phyloP scores from a whole-genome alignment of 2,329 filamentous ascomycete species.

The Thielaviopsis musarum region DNA sequence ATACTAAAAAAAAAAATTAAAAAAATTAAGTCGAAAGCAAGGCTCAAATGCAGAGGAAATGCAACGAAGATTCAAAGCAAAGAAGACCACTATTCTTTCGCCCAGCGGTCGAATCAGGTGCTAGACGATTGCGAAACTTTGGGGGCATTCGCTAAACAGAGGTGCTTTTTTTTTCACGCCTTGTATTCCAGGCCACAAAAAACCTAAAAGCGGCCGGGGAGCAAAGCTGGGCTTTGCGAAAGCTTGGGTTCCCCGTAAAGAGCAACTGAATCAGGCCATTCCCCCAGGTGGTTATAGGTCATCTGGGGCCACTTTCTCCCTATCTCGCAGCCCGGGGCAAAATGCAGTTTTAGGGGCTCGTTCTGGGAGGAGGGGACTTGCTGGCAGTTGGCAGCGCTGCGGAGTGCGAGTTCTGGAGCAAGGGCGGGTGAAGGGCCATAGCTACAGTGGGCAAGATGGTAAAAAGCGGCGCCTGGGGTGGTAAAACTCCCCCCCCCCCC shows the following conservation, averaged over 20 bases:
- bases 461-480: no score
- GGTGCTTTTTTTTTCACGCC: not conserved
- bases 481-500: no score
- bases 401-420: no score
- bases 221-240: not conserved
- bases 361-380: no score
- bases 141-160: not conserved
- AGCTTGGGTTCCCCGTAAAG: not conserved
- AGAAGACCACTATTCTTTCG: slow-evolving; percentile 19
- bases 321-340: not conserved
- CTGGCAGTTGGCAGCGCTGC: no score
- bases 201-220: not conserved
- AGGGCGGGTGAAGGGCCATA: no score
- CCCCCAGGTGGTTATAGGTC: not conserved
- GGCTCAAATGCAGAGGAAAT: slow-evolving; percentile 19
- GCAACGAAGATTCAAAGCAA: slow-evolving; percentile 16
- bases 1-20: slow-evolving; percentile 1
- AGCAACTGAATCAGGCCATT: not conserved
- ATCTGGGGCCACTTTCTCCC: not conserved
- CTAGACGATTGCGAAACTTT: slow-evolving; percentile 19
- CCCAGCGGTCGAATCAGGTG: slow-evolving; percentile 26
- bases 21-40: not conserved
- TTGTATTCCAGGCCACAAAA: slow-evolving; percentile 4
- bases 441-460: no score
- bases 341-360: no score